These are phyloP conservation scores for Saturnispora ahearnii DNA, from an alignment of 805 yeast species.

Conservation along the genomic window DNA sequence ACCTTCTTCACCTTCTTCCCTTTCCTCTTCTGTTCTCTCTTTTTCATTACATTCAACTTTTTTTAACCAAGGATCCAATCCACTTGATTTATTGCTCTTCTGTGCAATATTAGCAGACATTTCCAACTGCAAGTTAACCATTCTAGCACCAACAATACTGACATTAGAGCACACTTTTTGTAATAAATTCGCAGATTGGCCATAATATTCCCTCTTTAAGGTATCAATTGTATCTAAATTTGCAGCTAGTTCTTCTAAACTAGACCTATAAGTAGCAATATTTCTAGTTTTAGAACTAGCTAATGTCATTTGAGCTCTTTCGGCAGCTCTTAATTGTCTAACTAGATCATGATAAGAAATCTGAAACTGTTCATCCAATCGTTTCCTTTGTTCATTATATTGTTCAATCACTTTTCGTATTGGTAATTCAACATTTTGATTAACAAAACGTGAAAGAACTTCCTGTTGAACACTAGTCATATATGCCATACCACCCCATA, in stretches of 20 bases:
- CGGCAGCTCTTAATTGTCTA: constrained; percentile 46
- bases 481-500: constrained; percentile 71
- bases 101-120: constrained; percentile 71
- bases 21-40: constrained; percentile 1
- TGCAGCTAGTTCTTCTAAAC: constrained; percentile 55
- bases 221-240: constrained; percentile 75
- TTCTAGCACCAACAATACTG: constrained; percentile 47
- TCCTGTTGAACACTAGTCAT: constrained; percentile 71
- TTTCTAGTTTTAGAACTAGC: constrained; percentile 56
- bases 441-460: constrained; percentile 50
- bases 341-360: constrained; percentile 44
- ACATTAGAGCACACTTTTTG: constrained; percentile 52
- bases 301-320: constrained; percentile 48
- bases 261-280: constrained; percentile 56
- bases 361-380: constrained; percentile 47
- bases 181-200: constrained; percentile 50
- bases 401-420: constrained; percentile 35
- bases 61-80: constrained; percentile 36
- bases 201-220: constrained; percentile 66
- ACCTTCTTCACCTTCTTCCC: constrained; percentile 2
- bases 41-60: neutral
- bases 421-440: constrained; percentile 48
- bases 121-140: constrained; percentile 73
- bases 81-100: constrained; percentile 85
- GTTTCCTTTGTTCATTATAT: constrained; percentile 35